phyloP scores from a whole-genome alignment of 768 basidiomycete species.

The Punctularia strigosozonata region DNA sequence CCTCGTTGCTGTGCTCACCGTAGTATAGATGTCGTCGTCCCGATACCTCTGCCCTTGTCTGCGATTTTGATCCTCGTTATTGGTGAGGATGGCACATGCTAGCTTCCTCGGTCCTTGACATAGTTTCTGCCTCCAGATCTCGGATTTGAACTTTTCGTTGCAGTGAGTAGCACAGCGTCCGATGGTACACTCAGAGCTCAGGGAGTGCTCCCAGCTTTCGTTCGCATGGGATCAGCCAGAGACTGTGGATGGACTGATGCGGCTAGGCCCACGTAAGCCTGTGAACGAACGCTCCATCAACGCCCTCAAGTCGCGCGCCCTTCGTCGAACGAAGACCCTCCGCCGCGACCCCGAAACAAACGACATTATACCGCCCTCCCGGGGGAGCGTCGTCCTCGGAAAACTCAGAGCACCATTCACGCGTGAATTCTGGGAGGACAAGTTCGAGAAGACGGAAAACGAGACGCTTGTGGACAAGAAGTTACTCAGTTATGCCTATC shows the following conservation, averaged over 20 bases:
- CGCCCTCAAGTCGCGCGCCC: slow-evolving; percentile 41
- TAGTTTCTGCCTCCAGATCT: slow-evolving; percentile 36
- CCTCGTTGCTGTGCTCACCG: background rate
- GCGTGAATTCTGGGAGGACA: slow-evolving; percentile 46
- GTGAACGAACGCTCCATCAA: slow-evolving; percentile 46
- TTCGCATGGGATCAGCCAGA: slow-evolving; percentile 69
- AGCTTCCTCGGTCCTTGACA: background rate
- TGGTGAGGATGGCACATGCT: slow-evolving; percentile 27
- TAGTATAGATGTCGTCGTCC: slow-evolving; percentile 61
- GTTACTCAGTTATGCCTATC: slow-evolving; percentile 53
- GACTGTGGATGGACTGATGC: slow-evolving; percentile 54
- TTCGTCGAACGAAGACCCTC: slow-evolving; percentile 43
- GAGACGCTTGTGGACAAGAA: slow-evolving; percentile 52
- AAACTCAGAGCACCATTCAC: slow-evolving; percentile 44
- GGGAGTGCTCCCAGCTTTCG: slow-evolving; percentile 30
- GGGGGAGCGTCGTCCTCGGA: slow-evolving; percentile 21
- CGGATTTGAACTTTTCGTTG: slow-evolving; percentile 57
- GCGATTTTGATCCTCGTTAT: slow-evolving; percentile 64
- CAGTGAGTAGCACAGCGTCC: slow-evolving; percentile 27
- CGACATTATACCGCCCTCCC: slow-evolving; percentile 29
- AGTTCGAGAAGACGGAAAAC: slow-evolving; percentile 36
- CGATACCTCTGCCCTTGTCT: slow-evolving; percentile 51
- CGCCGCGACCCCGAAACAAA: slow-evolving; percentile 41
- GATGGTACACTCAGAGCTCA: background rate
- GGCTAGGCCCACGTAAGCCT: slow-evolving; percentile 53